Evolutionary conservation across 108 stramenopile genomes (phyloP), one percentile per base, ranked within the genome.

Genomic region (Parietichytrium sp.): DNA sequence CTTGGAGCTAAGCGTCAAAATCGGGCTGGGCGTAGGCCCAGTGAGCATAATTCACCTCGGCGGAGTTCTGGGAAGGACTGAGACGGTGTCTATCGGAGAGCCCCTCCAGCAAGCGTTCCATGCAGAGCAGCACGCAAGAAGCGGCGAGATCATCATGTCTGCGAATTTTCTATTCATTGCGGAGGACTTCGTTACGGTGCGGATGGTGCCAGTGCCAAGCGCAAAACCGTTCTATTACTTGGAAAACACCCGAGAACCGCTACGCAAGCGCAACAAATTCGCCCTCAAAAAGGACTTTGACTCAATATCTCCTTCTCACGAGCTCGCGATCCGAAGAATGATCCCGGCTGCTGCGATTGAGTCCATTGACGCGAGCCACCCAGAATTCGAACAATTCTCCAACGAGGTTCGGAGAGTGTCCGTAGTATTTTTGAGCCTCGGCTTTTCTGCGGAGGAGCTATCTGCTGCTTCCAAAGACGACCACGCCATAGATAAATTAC

Each of bases 391-490:
- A 51, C 49, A 83, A 49, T 90, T 82, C 84, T 83, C 85, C 15
- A 85, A 81, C 23, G 89, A 91, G 79, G 48, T 89, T 36, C 45
- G 85, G 4, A 81, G 79, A 18, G 86, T 86, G 6, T 83, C 79
- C 20, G 88, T 89, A 33, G 49, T 91, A 27, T 91, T 91, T 72
- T 85, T 91, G n/a, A 89, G 88, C 83, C 84, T 90, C 30, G 89
- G 89, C 4, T 85, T 90, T 20, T 55, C 81, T 3, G 86, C 85
- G 48, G 72, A 86, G 54, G 61, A 85, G 29, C 83, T 90, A 0
- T 84, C 86, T 29, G 87, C 87, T 6, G 89, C 89, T 18, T 87
- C 87, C 38, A 47, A 80, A 36, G 88, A 87, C 54, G 86, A 84
- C 45, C 87, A 89, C 51, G 87, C 87, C n/a, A 88, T 89, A 86